phyloP scores from a whole-genome alignment of 345 rosid genomes.

The Dimocarpus longan region DNA sequence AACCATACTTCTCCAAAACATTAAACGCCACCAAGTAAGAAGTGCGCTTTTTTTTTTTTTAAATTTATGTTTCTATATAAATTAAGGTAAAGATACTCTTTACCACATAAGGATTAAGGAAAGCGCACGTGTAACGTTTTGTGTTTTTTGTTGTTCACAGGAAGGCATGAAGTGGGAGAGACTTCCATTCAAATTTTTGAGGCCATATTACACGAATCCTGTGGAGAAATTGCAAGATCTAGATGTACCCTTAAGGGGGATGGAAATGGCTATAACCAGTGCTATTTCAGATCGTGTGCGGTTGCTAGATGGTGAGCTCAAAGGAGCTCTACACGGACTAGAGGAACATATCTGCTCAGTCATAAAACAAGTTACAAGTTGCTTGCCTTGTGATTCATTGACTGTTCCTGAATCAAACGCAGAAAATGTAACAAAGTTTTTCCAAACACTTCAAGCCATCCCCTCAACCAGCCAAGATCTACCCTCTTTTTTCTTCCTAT shows the following conservation, averaged over 20 bases:
- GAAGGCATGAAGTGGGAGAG: slow-evolving; percentile 85
- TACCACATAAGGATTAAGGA: too few relatives aligned
- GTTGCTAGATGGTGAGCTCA: slow-evolving; percentile 39
- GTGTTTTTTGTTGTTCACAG: slow-evolving; percentile 32
- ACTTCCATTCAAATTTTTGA: slow-evolving; percentile 56
- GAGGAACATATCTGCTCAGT: slow-evolving; percentile 47
- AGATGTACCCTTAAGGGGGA: slow-evolving; percentile 67
- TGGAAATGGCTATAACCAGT: slow-evolving; percentile 69
- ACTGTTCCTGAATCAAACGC: slow-evolving; percentile 59
- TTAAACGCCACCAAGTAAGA: slow-evolving; percentile 64
- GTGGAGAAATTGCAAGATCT: slow-evolving; percentile 56
- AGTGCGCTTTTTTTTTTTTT: too few relatives aligned
- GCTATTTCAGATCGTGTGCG: slow-evolving; percentile 38
- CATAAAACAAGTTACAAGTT: slow-evolving; percentile 41
- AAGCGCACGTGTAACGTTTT: neutral
- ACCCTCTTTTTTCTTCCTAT: slow-evolving; percentile 73
- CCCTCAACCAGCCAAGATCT: slow-evolving; percentile 55
- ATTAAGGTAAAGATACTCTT: too few relatives aligned
- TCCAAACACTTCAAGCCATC: slow-evolving; percentile 51
- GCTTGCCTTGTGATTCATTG: slow-evolving; percentile 31
- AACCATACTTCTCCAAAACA: slow-evolving; percentile 48
- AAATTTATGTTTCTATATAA: too few relatives aligned
- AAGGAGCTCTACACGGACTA: slow-evolving; percentile 37
- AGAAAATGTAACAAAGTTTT: slow-evolving; percentile 35
- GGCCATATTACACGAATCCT: slow-evolving; percentile 39